Evolutionary conservation across 1,284 basidiomycete species (phyloP), one percentile per base, ranked within the genome.

Genomic region (Agroathelia rolfsii): DNA sequence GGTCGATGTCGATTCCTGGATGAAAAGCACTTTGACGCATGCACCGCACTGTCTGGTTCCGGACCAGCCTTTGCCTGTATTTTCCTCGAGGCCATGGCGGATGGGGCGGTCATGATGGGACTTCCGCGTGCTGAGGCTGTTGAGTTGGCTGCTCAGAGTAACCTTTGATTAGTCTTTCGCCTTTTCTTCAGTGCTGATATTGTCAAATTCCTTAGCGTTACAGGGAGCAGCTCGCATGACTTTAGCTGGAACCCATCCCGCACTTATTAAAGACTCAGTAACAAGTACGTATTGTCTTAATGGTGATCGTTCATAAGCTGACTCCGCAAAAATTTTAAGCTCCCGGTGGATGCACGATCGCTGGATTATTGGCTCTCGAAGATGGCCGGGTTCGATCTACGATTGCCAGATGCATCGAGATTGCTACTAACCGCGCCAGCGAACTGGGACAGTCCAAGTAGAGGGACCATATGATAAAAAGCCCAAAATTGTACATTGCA

Each of bases 41-140:
- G 89, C 52, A 99, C 95, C 0, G 95, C 95, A 6, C 68, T 99
- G 3, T 92, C 88, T 11, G 95, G 93, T 2, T 90, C 88, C 6
- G 95, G 95, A 0, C 95, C 95, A 19, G 95, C 95, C 0, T 98
- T 99, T 56, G 90, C 89, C 2, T 92, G 89, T 44, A 80, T 98
- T 29, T 93, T 98, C 48, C 68, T 99, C 39, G 95, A 99, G 58
- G 94, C 95, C 1, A 96, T 99, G 92, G 84, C 90, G 2, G 95
- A 98, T 57, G 95, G 95, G 20, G 95, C 90, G 19, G 95, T 98
- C 26, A 98, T 99, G 95, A 98, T 98, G 95, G 95, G 95, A 17
- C 64, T 99, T 28, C 95, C 95, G 3, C 69, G 95, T 40, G 72
- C 79, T 1, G 94, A 97, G 56, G 93, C 95, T 4, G 58, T 97